Evolutionary conservation across 768 basidiomycete species (phyloP), one percentile per base, ranked within the genome.

Genomic region (Tulasnella sp.): DNA sequence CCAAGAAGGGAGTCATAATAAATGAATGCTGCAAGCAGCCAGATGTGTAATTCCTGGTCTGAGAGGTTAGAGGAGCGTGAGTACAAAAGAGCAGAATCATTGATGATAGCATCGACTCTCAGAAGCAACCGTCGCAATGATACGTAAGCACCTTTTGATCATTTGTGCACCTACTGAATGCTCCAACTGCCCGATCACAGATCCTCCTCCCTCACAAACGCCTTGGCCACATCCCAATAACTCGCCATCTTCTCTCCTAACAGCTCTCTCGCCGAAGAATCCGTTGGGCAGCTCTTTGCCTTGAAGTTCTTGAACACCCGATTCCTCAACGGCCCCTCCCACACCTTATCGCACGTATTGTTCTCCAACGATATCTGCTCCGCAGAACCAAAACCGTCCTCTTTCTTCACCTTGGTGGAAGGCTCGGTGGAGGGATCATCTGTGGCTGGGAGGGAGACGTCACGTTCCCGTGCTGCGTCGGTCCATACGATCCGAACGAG

Each of bases 191-290:
- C n/a, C n/a, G n/a, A n/a, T 66, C 81, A 80, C 65, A 82, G 63
- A 60, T 88, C 85, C 64, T 88, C 86, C 55, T 91, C 88, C 69
- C 87, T 84, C 3, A 81, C 84, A 90, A 66, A 70, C 61, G 87
- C 86, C 81, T 92, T 96, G 27, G 91, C 83, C 70, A 88, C 80
- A 70, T 97, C 94, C 93, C 93, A 98, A 69, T 92, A 87, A 0
- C 90, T 88, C 49, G 84, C 83, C 70, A 92, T 69, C 76, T 83
- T 91, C 60, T 80, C 78, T 1, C 93, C 93, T 25, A 98, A 75
- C 51, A 81, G 76, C 64, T 96, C 93, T 71, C 87, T 88, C 11
- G 91, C 94, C 38, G 83, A 77, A 22, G 78, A 72, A 69, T 99
- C 96, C 0, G 87, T 88, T 29, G 87, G 87, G 65, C 87, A 89